These are phyloP conservation scores for Phytophthora cryptogea DNA, from an alignment of 352 stramenopile genomes.

Conservation along the genomic window DNA sequence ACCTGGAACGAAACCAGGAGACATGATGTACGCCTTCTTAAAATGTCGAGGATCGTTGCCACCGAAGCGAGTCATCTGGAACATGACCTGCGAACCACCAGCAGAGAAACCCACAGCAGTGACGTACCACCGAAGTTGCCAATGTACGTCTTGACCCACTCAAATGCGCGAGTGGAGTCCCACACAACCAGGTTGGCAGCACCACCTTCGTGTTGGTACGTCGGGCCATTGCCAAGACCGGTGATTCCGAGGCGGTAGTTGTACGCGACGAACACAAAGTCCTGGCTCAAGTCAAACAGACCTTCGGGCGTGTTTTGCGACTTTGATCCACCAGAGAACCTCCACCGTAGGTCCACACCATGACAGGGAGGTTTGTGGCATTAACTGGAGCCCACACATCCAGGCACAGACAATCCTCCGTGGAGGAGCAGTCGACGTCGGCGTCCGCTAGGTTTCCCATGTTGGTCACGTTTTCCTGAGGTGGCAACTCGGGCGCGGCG, in stretches of 20 bases:
- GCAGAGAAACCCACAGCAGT: constrained; percentile 31
- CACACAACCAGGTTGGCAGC: constrained; percentile 27
- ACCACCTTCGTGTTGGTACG: constrained; percentile 26
- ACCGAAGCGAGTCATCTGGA: constrained; percentile 21
- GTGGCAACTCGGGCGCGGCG: constrained; percentile 12
- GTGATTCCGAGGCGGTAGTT: constrained; percentile 36
- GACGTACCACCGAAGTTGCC: constrained; percentile 32
- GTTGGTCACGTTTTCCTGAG: constrained; percentile 20
- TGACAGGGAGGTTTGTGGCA: constrained; percentile 27
- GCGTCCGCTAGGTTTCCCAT: constrained; percentile 30
- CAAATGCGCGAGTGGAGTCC: constrained; percentile 26
- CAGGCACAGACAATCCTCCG: constrained; percentile 35
- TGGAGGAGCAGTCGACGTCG: constrained; percentile 19
- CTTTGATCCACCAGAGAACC: constrained; percentile 20
- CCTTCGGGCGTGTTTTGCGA: constrained; percentile 16
- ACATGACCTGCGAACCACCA: constrained; percentile 20
- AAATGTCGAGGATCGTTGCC: constrained; percentile 21
- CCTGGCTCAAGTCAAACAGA: constrained; percentile 14
- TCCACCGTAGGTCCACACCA: constrained; percentile 36
- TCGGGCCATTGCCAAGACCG: constrained; percentile 17
- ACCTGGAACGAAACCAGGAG: constrained; percentile 11
- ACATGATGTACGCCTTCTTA: constrained; percentile 28
- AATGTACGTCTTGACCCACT: constrained; percentile 39
- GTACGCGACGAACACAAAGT: constrained; percentile 31
- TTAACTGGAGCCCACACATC: constrained; percentile 29